A percentile compares a stretch with the other conserved stretches of the same genome.
Conservation (phyloP, 1,284 basidiomycete species). For the Fistulinella cinereoalba region DNA sequence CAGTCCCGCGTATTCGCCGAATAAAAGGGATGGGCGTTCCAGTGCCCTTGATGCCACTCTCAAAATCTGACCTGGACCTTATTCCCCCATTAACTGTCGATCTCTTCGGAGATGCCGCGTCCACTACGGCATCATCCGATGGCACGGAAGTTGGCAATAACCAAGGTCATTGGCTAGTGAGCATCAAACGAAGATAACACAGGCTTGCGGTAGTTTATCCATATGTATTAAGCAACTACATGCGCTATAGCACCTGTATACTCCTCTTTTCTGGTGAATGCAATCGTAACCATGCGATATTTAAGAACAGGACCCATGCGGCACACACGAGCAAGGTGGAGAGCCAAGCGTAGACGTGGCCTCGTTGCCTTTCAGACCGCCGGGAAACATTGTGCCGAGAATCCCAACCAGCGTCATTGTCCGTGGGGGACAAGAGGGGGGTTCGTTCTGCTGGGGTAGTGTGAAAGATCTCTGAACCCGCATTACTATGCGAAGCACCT, state of each 20-base stretch:
- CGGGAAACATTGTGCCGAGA: constrained; percentile 23
- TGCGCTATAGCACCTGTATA: constrained; percentile 8
- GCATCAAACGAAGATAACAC: constrained; percentile 23
- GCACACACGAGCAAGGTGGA: constrained; percentile 46
- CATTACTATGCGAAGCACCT: not conserved
- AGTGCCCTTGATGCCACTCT: constrained; percentile 3
- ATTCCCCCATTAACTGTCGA: constrained; percentile 25
- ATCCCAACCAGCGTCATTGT: constrained; percentile 1
- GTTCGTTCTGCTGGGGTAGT: constrained; percentile 7
- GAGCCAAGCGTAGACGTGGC: constrained; percentile 47
- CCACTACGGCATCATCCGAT: constrained; percentile 33
- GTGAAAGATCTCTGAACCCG: not conserved
- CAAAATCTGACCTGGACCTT: constrained; percentile 10
- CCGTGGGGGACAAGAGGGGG: constrained; percentile 11
- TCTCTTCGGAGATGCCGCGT: constrained; percentile 25
- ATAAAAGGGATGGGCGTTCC: constrained; percentile 12
- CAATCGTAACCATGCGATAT: constrained; percentile 56
- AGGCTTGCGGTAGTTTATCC: not conserved
- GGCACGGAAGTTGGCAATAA: constrained; percentile 33
- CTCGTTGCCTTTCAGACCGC: constrained; percentile 46
- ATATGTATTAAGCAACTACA: not conserved
- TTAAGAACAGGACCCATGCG: constrained; percentile 69
- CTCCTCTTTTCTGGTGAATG: constrained; percentile 41
- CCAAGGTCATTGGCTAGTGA: constrained; percentile 33
- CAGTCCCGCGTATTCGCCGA: constrained; percentile 8